These are phyloP conservation scores for Usnea hakonensis DNA, from an alignment of 495 filamentous ascomycete species.

Conservation along the genomic window DNA sequence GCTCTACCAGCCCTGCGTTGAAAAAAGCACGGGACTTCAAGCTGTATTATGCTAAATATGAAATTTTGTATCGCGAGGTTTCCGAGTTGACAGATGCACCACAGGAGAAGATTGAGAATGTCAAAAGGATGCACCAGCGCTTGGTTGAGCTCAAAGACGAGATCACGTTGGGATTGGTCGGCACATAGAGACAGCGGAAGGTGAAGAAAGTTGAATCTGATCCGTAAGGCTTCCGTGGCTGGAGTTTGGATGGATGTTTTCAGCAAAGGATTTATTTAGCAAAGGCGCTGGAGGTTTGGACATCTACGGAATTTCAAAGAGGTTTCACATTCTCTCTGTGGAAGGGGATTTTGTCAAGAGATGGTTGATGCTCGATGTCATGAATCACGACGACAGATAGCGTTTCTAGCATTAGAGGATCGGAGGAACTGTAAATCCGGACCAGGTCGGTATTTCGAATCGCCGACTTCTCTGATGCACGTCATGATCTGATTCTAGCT, in stretches of 20 bases:
- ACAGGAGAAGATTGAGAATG: slow-evolving; percentile 45
- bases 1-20: slow-evolving; percentile 36
- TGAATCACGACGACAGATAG: background rate
- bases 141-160: slow-evolving; percentile 58
- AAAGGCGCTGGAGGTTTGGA: slow-evolving; percentile 13
- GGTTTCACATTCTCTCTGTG: background rate
- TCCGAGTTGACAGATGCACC: slow-evolving; percentile 43
- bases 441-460: background rate
- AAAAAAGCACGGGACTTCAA: slow-evolving; percentile 56
- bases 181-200: slow-evolving; percentile 30
- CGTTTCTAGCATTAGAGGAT: background rate
- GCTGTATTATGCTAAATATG: slow-evolving; percentile 54
- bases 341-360: background rate
- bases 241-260: slow-evolving; percentile 15
- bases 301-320: background rate
- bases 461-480: background rate
- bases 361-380: background rate
- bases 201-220: slow-evolving; percentile 22
- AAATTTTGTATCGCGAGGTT: slow-evolving; percentile 52
- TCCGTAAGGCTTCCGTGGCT: slow-evolving; percentile 17
- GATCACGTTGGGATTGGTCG: slow-evolving; percentile 45
- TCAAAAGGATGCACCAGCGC: slow-evolving; percentile 54
- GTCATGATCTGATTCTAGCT: background rate
- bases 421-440: background rate
- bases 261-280: slow-evolving; percentile 12